Conservation (phyloP, 2,329 filamentous ascomycete genomes). For the Coleophoma cylindrospora region DNA sequence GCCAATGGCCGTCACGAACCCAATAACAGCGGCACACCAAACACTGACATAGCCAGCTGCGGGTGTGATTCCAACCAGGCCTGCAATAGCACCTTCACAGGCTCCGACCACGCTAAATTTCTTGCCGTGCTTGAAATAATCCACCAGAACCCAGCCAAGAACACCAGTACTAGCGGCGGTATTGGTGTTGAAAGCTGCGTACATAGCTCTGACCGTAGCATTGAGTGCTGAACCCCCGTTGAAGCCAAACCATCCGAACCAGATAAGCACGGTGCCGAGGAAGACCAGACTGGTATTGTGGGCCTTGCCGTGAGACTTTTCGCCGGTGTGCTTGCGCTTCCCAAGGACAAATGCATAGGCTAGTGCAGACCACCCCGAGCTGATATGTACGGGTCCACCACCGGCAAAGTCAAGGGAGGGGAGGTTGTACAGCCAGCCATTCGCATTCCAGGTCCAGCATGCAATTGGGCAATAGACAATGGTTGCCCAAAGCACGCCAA, state of each 20-base stretch:
- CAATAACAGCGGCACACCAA: slow-evolving; percentile 45
- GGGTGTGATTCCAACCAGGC: slow-evolving; percentile 53
- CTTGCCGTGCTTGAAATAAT: slow-evolving; percentile 39
- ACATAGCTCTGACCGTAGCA: slow-evolving; percentile 44
- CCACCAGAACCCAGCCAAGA: slow-evolving; percentile 47
- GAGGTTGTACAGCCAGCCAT: slow-evolving; percentile 59
- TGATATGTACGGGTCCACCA: slow-evolving; percentile 57
- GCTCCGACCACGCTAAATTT: slow-evolving; percentile 47
- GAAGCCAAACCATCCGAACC: slow-evolving; percentile 56
- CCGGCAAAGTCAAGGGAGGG: slow-evolving; percentile 30
- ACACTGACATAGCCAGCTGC: slow-evolving; percentile 51
- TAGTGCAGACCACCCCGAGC: slow-evolving; percentile 56
- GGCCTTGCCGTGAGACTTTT: slow-evolving; percentile 45
- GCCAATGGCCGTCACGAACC: slow-evolving; percentile 41
- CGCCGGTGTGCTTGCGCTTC: slow-evolving; percentile 44
- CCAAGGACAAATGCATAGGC: slow-evolving; percentile 61
- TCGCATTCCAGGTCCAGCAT: slow-evolving; percentile 64
- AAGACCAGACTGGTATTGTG: slow-evolving; percentile 61
- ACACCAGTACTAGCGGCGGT: slow-evolving; percentile 49
- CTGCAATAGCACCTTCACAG: slow-evolving; percentile 49
- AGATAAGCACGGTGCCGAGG: slow-evolving; percentile 59
- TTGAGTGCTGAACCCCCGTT: slow-evolving; percentile 47
- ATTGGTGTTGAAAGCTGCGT: slow-evolving; percentile 54
- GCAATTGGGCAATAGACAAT: slow-evolving; percentile 60
- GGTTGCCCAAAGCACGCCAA: slow-evolving; percentile 58